phyloP scores from a whole-genome alignment of 768 basidiomycete species.

The Termitomyces sp. region DNA sequence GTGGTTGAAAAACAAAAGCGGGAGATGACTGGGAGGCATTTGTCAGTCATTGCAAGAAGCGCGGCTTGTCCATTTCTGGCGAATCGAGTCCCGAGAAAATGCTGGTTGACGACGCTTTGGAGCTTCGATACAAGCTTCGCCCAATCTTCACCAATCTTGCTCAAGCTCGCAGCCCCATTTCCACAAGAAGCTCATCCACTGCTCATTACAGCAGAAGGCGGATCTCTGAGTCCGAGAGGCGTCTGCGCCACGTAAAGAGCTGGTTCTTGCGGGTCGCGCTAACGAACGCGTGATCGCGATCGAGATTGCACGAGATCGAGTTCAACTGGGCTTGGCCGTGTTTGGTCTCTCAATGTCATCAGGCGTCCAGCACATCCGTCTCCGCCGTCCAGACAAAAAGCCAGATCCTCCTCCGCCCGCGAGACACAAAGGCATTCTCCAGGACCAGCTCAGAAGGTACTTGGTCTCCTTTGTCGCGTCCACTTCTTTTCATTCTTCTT shows the following conservation, averaged over 20 bases:
- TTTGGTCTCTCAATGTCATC: conserved; percentile 23
- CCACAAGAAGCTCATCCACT: conserved; percentile 7
- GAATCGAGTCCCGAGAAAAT: conserved; percentile 11
- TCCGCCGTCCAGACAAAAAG: conserved; percentile 37
- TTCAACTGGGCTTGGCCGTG: conserved; percentile 6
- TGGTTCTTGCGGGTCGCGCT: neutral
- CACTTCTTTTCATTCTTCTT: conserved; percentile 5
- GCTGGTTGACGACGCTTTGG: conserved; percentile 13
- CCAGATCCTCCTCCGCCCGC: conserved; percentile 24
- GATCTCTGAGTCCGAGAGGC: conserved; percentile 1
- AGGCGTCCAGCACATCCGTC: conserved; percentile 40
- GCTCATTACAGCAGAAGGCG: conserved; percentile 5
- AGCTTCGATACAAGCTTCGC: conserved; percentile 10
- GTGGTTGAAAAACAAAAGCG: conserved; percentile 33
- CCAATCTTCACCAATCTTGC: conserved; percentile 12
- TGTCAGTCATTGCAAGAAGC: conserved; percentile 42
- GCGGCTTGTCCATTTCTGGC: conserved; percentile 25
- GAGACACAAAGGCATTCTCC: conserved; percentile 65
- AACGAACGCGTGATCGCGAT: conserved; percentile 6
- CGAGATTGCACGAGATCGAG: conserved; percentile 12
- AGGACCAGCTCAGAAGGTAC: conserved; percentile 75
- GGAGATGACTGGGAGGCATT: conserved; percentile 35
- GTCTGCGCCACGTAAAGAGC: conserved; percentile 12
- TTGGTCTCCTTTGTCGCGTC: neutral
- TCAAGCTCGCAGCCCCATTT: conserved; percentile 6